These are phyloP conservation scores for Meredithiella fracta DNA, from an alignment of 2,329 filamentous ascomycete genomes.

Conservation along the genomic window DNA sequence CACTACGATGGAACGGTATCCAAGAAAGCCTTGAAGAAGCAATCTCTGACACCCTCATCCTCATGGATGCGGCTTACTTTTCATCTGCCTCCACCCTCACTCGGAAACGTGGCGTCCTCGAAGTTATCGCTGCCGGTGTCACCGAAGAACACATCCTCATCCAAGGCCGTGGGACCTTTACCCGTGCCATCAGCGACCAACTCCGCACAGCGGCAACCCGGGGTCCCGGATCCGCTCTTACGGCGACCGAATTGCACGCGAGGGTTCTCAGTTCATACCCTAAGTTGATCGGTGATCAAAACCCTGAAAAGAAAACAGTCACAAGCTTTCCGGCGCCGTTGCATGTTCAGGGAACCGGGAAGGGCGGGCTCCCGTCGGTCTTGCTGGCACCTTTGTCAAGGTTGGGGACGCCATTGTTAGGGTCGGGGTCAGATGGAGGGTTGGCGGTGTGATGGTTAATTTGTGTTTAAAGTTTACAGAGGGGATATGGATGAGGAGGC, in stretches of 20 bases:
- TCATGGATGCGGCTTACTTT: constrained; percentile 44
- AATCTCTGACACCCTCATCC: constrained; percentile 36
- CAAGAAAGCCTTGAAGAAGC: constrained; percentile 41
- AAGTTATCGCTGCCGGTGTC: constrained; percentile 38
- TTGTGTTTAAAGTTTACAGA: constrained; percentile 35
- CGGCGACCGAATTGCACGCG: constrained; percentile 38
- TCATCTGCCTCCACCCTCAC: constrained; percentile 33
- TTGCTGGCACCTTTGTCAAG: constrained; percentile 35
- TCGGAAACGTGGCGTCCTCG: constrained; percentile 36
- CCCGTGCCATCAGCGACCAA: constrained; percentile 32
- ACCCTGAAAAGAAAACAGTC: constrained; percentile 29
- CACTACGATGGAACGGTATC: constrained; percentile 39
- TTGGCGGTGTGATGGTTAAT: constrained; percentile 24
- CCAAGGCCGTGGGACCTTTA: constrained; percentile 36
- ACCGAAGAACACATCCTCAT: constrained; percentile 34
- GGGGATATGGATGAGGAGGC: constrained; percentile 35
- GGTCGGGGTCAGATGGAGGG: not conserved
- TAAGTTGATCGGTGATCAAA: constrained; percentile 33
- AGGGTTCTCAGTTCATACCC: constrained; percentile 35
- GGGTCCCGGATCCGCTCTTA: constrained; percentile 27
- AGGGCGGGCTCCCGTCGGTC: constrained; percentile 37
- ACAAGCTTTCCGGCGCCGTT: constrained; percentile 37
- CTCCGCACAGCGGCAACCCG: constrained; percentile 32
- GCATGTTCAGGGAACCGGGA: constrained; percentile 39
- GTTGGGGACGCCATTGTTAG: constrained; percentile 24